phyloP scores from a whole-genome alignment of 306 rosid genomes.

The Hylodesmum podocarpum region DNA sequence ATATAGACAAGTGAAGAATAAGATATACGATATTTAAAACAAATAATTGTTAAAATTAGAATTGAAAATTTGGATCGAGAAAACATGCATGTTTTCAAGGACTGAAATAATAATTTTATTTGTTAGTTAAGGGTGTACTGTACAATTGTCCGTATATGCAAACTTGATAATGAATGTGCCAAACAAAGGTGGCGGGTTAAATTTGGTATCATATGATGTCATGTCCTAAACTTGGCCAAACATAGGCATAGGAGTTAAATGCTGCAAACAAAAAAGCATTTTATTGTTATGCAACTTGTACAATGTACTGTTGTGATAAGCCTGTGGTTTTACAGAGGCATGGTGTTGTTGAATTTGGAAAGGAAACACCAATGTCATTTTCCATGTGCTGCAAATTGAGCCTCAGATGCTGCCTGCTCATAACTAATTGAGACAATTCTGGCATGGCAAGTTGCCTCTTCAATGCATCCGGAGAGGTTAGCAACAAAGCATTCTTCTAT shows the following conservation, averaged over 20 bases:
- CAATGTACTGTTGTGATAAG: not conserved
- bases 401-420: conserved; percentile 22
- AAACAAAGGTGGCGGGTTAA: not conserved
- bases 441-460: conserved; percentile 27
- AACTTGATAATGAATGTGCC: not conserved
- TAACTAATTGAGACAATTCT: conserved; percentile 18
- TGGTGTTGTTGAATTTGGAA: conserved; percentile 4
- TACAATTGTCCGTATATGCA: not conserved
- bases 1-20: not conserved
- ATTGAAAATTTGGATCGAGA: not conserved
- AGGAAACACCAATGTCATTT: conserved; percentile 16
- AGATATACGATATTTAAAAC: not conserved
- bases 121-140: not conserved
- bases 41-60: not conserved
- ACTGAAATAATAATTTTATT: not conserved
- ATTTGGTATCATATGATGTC: not conserved
- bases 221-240: not conserved
- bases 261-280: not conserved
- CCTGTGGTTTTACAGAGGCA: not conserved
- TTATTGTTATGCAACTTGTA: not conserved
- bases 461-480: not conserved
- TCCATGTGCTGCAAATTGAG: conserved; percentile 24
- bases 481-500: conserved; percentile 18
- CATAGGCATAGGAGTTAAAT: not conserved
- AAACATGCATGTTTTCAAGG: conserved; percentile 1